Evolutionary conservation across 768 basidiomycete genomes (phyloP), one percentile per base, ranked within the genome.

Genomic region (Panellus pusillus): DNA sequence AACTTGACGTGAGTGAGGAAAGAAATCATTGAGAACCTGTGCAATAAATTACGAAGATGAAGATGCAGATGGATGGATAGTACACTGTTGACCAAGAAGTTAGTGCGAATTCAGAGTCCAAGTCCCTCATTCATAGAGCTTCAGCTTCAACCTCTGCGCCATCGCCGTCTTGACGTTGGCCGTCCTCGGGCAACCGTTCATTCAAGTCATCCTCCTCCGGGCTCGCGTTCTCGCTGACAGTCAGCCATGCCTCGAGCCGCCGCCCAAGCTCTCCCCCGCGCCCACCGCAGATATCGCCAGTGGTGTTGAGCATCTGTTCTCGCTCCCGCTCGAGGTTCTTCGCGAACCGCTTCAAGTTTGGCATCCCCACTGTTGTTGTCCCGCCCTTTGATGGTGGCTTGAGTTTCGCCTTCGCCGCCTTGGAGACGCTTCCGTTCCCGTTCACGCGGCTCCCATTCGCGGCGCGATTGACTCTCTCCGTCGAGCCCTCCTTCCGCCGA

Each of bases 201-300:
- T 9, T 35, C n/a, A 40, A 40, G 35, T 24, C 35, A 0, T 51
- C 50, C 13, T 60, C 59, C 19, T 56, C 59, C 3, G 54, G 54
- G 35, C 51, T 60, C 4, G 38, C 66, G 20, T 67, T 66, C 31
- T 71, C 75, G 57, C 66, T 74, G 4, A 78, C 75, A 7, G 75
- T 79, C 60, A 91, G 72, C 84, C 88, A 87, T 38, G 84, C 88
- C 69, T 91, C 89, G 49, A 91, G 70, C 50, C 89, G 70, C 47
- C 86, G 70, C 37, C 89, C 89, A 7, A 91, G 71, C 72, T 91
- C 89, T 9, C 88, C 88, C 0, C 89, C 89, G 15, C 86, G 77
- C 32, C 89, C 89, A 36, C 89, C 89, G 67, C 89, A 89, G 24
- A 85, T 79, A 66, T 91, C 89, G 0, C 89, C 89, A 35, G 81